Conservation (phyloP, 305 asterid genomes). For the Stenogyne calaminthoides region DNA sequence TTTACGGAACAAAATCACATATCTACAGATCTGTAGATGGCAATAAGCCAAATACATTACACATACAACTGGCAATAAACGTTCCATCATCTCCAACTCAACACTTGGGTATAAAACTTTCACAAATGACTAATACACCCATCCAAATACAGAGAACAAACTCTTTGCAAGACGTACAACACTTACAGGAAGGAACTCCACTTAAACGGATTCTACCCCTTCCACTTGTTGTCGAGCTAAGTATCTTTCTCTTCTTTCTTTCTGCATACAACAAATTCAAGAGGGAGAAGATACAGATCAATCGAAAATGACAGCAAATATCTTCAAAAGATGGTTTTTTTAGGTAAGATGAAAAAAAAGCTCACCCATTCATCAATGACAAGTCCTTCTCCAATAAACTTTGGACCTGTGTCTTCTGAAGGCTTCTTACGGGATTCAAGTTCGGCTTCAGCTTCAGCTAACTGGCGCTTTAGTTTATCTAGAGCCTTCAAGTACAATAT, state of each 20-base stretch:
- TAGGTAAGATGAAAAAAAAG: conserved; percentile 9
- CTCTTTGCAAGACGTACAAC: conserved; percentile 22
- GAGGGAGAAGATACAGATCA: conserved; percentile 7
- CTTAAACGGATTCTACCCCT: conserved; percentile 70
- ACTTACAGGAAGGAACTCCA: conserved; percentile 30
- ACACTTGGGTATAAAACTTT: conserved; percentile 24
- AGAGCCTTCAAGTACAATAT: conserved; percentile 57
- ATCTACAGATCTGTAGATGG: conserved; percentile 42
- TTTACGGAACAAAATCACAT: conserved; percentile 35
- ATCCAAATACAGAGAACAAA: conserved; percentile 32
- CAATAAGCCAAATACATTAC: conserved; percentile 36
- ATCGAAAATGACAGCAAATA: not conserved
- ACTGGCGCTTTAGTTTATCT: conserved; percentile 76
- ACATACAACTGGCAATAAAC: conserved; percentile 26
- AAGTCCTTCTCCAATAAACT: conserved; percentile 92
- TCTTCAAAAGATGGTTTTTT: not conserved
- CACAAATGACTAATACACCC: conserved; percentile 41
- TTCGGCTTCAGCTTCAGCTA: conserved; percentile 96
- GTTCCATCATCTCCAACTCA: conserved; percentile 30
- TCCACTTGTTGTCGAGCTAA: conserved; percentile 90
- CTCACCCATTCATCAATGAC: conserved; percentile 98
- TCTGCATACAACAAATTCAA: conserved; percentile 43
- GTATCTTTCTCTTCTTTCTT: conserved; percentile 96
- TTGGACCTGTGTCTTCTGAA: conserved; percentile 74
- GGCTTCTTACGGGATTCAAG: conserved; percentile 91